phyloP scores from a whole-genome alignment of 768 basidiomycete species.

The Rhodocollybia butyracea region DNA sequence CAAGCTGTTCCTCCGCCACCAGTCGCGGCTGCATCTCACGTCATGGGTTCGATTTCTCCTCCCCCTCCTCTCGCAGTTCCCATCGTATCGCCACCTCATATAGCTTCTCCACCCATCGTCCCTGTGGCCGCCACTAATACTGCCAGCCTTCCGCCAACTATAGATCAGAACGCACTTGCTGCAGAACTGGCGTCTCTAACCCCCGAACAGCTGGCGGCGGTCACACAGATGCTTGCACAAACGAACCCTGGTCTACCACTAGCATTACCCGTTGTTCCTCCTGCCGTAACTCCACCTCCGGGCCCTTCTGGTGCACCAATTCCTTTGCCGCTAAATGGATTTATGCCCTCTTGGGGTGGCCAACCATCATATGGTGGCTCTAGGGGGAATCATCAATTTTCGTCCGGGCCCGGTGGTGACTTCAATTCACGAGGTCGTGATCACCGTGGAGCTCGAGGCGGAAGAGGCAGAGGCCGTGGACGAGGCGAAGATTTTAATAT shows the following conservation, averaged over 20 bases:
- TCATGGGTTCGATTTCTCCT: constrained; percentile 12
- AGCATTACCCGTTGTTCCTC: constrained; percentile 21
- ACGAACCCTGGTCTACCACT: constrained; percentile 31
- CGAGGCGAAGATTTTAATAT: constrained; percentile 25
- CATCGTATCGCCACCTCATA: constrained; percentile 12
- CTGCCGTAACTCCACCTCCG: constrained; percentile 9
- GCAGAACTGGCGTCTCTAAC: constrained; percentile 72
- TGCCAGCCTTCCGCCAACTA: constrained; percentile 24
- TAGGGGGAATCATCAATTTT: constrained; percentile 28
- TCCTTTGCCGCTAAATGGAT: constrained; percentile 8
- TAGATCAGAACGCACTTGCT: constrained; percentile 52
- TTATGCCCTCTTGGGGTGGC: constrained; percentile 5
- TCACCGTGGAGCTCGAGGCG: constrained; percentile 28
- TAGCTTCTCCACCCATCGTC: constrained; percentile 13
- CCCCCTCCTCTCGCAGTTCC: constrained; percentile 9
- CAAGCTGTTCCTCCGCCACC: constrained; percentile 18
- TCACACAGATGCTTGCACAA: constrained; percentile 55
- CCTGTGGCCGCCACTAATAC: constrained; percentile 17
- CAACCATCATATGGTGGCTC: constrained; percentile 23
- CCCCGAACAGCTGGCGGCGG: constrained; percentile 70
- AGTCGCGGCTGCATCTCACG: neutral
- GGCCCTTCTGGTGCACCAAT: constrained; percentile 11
- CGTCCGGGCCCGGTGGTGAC: constrained; percentile 17
- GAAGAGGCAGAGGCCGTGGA: constrained; percentile 19
- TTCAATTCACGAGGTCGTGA: constrained; percentile 28